Conservation (phyloP, 306 rosid genomes). For the Echinosophora koreensis region DNA sequence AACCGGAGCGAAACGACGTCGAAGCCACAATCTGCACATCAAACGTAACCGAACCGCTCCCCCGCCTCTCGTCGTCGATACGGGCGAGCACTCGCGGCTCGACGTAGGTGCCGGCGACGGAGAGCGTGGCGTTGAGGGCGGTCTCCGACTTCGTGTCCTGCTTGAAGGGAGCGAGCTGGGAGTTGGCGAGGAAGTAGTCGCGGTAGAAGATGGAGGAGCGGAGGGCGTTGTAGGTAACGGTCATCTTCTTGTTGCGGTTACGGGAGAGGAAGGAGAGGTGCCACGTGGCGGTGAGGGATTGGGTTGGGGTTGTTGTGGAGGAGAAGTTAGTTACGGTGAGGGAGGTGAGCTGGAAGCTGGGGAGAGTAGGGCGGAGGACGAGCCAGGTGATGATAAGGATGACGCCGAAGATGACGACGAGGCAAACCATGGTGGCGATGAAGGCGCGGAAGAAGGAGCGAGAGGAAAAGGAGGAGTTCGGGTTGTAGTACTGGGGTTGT, state of each 20-base stretch:
- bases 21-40: slow-evolving; percentile 59
- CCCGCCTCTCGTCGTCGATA: too few species aligned
- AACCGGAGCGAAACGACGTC: slow-evolving; percentile 67
- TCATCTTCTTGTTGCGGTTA: slow-evolving; percentile 80
- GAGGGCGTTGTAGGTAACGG: slow-evolving; percentile 59
- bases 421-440: slow-evolving; percentile 63
- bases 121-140: slow-evolving; percentile 55
- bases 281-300: slow-evolving; percentile 72
- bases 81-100: not conserved
- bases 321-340: slow-evolving; percentile 59
- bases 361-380: slow-evolving; percentile 84
- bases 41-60: slow-evolving; percentile 56
- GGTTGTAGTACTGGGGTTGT: slow-evolving; percentile 47
- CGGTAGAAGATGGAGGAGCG: slow-evolving; percentile 51
- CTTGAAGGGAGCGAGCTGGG: slow-evolving; percentile 61
- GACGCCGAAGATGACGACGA: slow-evolving; percentile 60
- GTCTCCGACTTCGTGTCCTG: slow-evolving; percentile 57
- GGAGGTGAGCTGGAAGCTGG: slow-evolving; percentile 60
- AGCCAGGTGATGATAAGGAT: slow-evolving; percentile 73
- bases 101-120: slow-evolving; percentile 52
- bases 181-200: slow-evolving; percentile 39
- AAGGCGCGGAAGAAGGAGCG: slow-evolving; percentile 70
- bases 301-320: slow-evolving; percentile 43
- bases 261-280: slow-evolving; percentile 53
- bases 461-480: slow-evolving; percentile 27